A percentile compares a stretch with the other conserved stretches of the same genome.
phyloP scores from a whole-genome alignment of 257 asterid species.

The Knoxia roxburghii region DNA sequence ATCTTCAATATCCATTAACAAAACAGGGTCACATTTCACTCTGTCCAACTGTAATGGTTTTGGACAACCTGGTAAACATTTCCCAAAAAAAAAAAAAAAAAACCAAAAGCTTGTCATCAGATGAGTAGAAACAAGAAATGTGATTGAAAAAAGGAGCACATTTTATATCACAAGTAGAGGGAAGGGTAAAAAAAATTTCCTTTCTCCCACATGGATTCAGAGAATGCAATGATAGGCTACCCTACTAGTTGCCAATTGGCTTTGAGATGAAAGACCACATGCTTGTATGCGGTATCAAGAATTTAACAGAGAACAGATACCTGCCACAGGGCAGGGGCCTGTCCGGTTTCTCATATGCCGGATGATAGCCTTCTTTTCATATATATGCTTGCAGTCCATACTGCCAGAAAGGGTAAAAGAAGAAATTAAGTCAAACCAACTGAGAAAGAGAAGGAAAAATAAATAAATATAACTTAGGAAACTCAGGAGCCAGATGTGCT shows the following conservation, averaged over 20 bases:
- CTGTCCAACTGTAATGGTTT: constrained; percentile 38
- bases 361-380: constrained; percentile 57
- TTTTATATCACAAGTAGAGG: too few relatives aligned
- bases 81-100: neutral
- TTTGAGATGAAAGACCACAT: too few relatives aligned
- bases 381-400: constrained; percentile 91
- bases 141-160: constrained; percentile 2
- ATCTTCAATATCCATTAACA: constrained; percentile 72
- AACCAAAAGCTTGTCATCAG: too few relatives aligned
- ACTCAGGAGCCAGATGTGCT: constrained; percentile 2
- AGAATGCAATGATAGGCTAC: too few relatives aligned
- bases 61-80: constrained; percentile 74
- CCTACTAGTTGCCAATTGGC: too few relatives aligned
- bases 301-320: constrained; percentile 23
- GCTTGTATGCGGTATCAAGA: too few relatives aligned
- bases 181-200: too few relatives aligned
- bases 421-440: constrained; percentile 10
- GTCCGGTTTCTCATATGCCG: constrained; percentile 42
- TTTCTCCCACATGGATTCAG: too few relatives aligned
- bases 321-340: constrained; percentile 48
- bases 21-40: constrained; percentile 65
- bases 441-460: neutral
- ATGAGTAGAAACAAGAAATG: constrained; percentile 3
- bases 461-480: neutral
- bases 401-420: constrained; percentile 30